Base-by-base conservation (phyloP, 164 flowering plant species). In the Akebia trifoliata region DNA sequence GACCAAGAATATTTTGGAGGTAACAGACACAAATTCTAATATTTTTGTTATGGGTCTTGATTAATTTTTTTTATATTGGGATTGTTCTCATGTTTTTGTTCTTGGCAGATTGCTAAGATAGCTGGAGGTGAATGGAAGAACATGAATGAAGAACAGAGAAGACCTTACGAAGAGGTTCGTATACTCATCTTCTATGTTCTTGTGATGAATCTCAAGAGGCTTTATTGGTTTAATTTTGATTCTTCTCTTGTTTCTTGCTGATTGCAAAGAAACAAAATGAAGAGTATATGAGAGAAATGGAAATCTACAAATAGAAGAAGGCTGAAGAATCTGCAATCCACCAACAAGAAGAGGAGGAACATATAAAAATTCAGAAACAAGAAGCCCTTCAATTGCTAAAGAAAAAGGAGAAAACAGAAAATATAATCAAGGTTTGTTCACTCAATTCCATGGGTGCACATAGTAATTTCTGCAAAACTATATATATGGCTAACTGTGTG, bases 91-190 rank as follows among this genome's bases (percentile, higher is more conserved):
- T 20, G 8, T 5, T 5, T 1, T 4, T 43, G 18, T 18, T 43
- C 4, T 28, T 39, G 25, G 38, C 60, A 86, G 91, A 60, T 75
- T 44, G 76, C 93, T 0, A 92, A 84, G 80, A 69, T 83, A 15
- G 55, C 77, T 9, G 91, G 95, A 47, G 98, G 85, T 68, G 90
- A 92, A 61, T 92, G 98, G 98, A 92, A 84, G 72, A 85, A 69
- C 71, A 72, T 89, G 86, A 59, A 79, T 4, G 93, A 86, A 21
- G 48, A 75, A 53, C 73, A 82, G 59, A 78, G 50, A 39, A 54
- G 43, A 20, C 90, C 95, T 46, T 92, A 85, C 57, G 91, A 89
- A 69, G 66, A 85, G 87, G 97, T 90, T 51, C 21, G 59, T 10
- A 42, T 56, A 8, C 8, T 26, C 45, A 42, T 12, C 8, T 40